Percentiles rank a stretch among this genome's conserved stretches.
These are phyloP conservation scores for Phaseolus lunatus DNA, from an alignment of 306 rosid genomes.

Conservation along the genomic window DNA sequence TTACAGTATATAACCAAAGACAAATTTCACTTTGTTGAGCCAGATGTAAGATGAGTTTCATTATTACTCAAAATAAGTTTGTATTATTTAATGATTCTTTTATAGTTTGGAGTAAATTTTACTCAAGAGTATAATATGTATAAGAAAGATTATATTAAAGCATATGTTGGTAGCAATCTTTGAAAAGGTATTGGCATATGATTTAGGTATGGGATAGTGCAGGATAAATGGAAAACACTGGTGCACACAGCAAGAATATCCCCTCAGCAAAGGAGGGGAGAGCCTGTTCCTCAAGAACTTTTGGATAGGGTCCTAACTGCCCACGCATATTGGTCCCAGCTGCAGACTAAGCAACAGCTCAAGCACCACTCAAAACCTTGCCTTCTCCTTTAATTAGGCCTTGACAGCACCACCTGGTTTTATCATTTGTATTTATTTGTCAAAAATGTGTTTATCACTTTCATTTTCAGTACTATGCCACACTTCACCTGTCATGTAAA, in stretches of 20 bases:
- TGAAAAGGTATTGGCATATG: constrained; percentile 43
- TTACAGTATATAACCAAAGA: too few relatives aligned
- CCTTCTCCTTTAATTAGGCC: constrained; percentile 50
- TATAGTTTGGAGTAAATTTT: too few relatives aligned
- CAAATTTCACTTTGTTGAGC: too few relatives aligned
- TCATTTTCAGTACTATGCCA: not conserved
- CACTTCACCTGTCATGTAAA: constrained; percentile 44
- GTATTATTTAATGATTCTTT: too few relatives aligned
- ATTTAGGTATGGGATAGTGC: constrained; percentile 48
- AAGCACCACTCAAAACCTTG: constrained; percentile 64
- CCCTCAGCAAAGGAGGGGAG: constrained; percentile 93
- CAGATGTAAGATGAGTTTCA: too few relatives aligned
- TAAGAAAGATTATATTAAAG: not conserved
- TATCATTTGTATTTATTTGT: constrained; percentile 38
- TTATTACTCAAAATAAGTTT: too few relatives aligned
- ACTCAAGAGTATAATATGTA: not conserved
- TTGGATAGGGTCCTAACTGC: constrained; percentile 85
- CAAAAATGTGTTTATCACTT: constrained; percentile 40
- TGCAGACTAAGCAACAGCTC: constrained; percentile 78
- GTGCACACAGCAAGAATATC: constrained; percentile 95
- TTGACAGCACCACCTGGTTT: constrained; percentile 22
- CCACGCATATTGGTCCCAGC: constrained; percentile 86
- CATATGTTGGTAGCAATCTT: too few relatives aligned
- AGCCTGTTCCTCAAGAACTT: constrained; percentile 92
- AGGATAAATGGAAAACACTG: constrained; percentile 96